These are phyloP conservation scores for Tolypocladium tropicale DNA, from an alignment of 2,329 filamentous ascomycete genomes.

Conservation along the genomic window DNA sequence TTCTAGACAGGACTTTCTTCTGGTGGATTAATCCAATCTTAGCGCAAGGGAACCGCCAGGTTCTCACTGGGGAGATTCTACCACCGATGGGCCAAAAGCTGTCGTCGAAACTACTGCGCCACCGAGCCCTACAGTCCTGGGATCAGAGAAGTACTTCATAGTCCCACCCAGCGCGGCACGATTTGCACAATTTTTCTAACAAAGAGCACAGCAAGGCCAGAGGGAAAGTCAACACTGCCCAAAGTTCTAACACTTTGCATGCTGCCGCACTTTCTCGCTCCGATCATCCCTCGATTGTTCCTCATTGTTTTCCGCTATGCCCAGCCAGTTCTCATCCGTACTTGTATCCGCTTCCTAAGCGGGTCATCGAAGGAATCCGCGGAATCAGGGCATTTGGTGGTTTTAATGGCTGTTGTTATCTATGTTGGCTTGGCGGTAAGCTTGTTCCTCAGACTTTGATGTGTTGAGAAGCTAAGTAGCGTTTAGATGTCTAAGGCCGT, in stretches of 20 bases:
- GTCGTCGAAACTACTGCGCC: not conserved
- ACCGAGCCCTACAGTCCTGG: not conserved
- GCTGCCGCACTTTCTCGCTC: conserved; percentile 13
- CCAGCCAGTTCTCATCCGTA: conserved; percentile 28
- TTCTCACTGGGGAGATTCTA: not conserved
- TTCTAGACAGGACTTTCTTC: not conserved
- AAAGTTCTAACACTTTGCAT: not conserved
- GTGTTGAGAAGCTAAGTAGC: not conserved
- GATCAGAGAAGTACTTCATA: not conserved
- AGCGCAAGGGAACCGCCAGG: not conserved
- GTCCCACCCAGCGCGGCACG: not conserved
- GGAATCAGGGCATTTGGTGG: not conserved
- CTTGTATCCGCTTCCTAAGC: conserved; percentile 22
- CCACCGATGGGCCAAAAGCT: not conserved
- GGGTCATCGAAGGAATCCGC: not conserved
- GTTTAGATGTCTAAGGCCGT: not conserved
- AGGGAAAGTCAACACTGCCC: not conserved
- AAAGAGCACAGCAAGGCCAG: not conserved
- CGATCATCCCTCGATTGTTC: conserved; percentile 24
- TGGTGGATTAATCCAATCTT: not conserved
- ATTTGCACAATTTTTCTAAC: not conserved
- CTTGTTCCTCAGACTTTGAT: not conserved
- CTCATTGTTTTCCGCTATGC: conserved; percentile 28
- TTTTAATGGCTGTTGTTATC: not conserved
- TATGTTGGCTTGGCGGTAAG: not conserved